Evolutionary conservation across 768 basidiomycete genomes (phyloP).

Genomic region (Collybia mongolica): DNA sequence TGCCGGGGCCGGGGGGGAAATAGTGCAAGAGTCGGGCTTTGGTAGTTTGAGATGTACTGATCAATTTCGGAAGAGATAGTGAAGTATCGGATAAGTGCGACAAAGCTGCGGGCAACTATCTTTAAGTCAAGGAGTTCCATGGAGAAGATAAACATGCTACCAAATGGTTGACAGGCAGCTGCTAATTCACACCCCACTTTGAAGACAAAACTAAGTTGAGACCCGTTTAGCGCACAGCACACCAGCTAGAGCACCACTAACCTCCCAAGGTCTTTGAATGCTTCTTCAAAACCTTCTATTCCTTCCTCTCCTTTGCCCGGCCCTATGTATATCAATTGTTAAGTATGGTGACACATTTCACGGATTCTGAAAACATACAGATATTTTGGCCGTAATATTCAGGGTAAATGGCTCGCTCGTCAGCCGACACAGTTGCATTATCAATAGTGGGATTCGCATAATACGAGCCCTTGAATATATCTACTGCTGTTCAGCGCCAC

Average conservation of each 20-base stretch:
- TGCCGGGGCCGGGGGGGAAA: conserved; percentile 66
- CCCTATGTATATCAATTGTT: conserved; percentile 41
- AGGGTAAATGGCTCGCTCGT: conserved; percentile 56
- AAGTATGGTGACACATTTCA: neutral
- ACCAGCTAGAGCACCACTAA: conserved; percentile 23
- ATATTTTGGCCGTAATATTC: conserved; percentile 91
- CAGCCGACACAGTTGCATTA: conserved; percentile 54
- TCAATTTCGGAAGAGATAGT: conserved; percentile 68
- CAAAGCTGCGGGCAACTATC: conserved; percentile 45
- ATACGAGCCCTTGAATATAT: conserved; percentile 88
- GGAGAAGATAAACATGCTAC: conserved; percentile 36
- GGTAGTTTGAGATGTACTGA: conserved; percentile 74
- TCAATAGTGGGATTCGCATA: conserved; percentile 88
- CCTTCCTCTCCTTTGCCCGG: conserved; percentile 54
- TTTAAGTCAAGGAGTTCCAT: neutral
- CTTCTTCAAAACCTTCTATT: conserved; percentile 76
- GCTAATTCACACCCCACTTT: conserved; percentile 81
- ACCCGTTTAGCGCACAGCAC: conserved; percentile 3
- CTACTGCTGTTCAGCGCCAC: conserved; percentile 29
- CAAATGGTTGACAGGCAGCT: conserved; percentile 88
- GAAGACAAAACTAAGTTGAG: conserved; percentile 64
- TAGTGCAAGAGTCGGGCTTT: conserved; percentile 97
- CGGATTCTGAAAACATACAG: conserved; percentile 46
- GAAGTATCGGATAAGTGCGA: conserved; percentile 64
- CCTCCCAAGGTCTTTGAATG: conserved; percentile 86